Base-by-base conservation (phyloP, 139 green algal species). In the Raphidocelis subcapitata region DNA sequence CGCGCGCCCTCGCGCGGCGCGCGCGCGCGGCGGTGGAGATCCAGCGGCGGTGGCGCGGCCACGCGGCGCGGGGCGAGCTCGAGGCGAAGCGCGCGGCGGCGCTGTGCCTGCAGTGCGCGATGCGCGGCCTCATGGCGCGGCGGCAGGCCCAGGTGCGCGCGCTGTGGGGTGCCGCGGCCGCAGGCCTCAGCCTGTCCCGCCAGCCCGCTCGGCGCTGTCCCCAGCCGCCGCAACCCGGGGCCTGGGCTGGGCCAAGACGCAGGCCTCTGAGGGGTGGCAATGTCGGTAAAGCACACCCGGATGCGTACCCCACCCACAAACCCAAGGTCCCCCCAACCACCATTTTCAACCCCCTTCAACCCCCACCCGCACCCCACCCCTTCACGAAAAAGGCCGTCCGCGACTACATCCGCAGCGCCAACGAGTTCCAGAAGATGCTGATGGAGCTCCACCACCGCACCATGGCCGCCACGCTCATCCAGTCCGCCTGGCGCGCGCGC, bases 401-500 rank as follows among this genome's bases (percentile, higher is more conserved):
- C 2, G 69, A 75, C 51, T 75, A 75, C 56, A 23, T 75, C 16
- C 24, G 29, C 10, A 67, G 36, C 32, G 56, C 57, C 57, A 61
- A 63, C 31, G 70, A 77, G 70, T 62, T 77, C 31, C 70, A 69
- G 63, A n/a, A 31, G 18, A 76, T 65, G 68, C 64, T 73, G 61
- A 29, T 77, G 46, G 72, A 66, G 36, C 55, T 79, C 51, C 84
- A 81, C n/a, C 76, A 65, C 29, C 56, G 56, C 26, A 72, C 31
- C 28, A 55, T 46, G 24, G 78, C 67, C 3, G 83, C 81, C 21
- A 81, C 76, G 18, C 29, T 15, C 41, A 87, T 93, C 28, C 84
- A 91, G 77, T 79, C 84, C 2, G 65, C 47, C 0, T 86, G 78
- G 74, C 61, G 85, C 0, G 79, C 80, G 23, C 55, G 61, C 28